Evolutionary conservation across 176 grass and related monocot genomes (phyloP), one percentile per base, ranked within the genome.

Genomic region (Themeda triandra): DNA sequence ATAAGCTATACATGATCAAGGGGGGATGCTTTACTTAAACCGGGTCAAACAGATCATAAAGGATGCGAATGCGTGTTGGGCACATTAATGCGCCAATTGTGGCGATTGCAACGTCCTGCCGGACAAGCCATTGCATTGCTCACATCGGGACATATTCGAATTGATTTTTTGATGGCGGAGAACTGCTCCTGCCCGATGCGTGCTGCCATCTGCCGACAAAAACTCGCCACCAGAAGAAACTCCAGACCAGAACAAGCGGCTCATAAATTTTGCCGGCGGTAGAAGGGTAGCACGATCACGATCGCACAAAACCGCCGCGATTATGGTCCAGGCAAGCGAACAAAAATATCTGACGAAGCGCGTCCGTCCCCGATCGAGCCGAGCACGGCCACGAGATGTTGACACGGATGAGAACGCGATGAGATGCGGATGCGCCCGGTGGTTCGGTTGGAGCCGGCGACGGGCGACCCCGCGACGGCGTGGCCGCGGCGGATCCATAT

Each of bases 311-410:
- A 30, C 28, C 76, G 29, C 46, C 33, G 76, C 36, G 4, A 10
- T 63, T 85, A 12, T 70, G 8, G 63, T 59, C 71, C 87, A 85
- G n/a, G 33, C 77, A 67, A 11, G 1, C 10, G 1, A 18, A 14
- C 25, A 21, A 76, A 75, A 89, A 88, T 54, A 89, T 81, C 87
- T 25, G 58, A 23, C 9, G 70, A 6, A 3, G 49, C 51, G 23
- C 74, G 3, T 69, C 59, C 69, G 27, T n/a, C 30, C 17, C 46
- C 17, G 3, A 2, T 4, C 4, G 12, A 46, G 41, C 19, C 25
- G 10, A 72, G 39, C 23, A 24, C 23, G 58, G 58, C 58, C 59
- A 63, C 59, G 28, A 10, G 63, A 65, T 31, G 44, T n/a, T 36
- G 88, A 53, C 82, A 21, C 32, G 42, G 75, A 35, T 19, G 64